These are phyloP conservation scores for Dacryopinax spathularia DNA, from an alignment of 768 basidiomycete species.

Conservation along the genomic window DNA sequence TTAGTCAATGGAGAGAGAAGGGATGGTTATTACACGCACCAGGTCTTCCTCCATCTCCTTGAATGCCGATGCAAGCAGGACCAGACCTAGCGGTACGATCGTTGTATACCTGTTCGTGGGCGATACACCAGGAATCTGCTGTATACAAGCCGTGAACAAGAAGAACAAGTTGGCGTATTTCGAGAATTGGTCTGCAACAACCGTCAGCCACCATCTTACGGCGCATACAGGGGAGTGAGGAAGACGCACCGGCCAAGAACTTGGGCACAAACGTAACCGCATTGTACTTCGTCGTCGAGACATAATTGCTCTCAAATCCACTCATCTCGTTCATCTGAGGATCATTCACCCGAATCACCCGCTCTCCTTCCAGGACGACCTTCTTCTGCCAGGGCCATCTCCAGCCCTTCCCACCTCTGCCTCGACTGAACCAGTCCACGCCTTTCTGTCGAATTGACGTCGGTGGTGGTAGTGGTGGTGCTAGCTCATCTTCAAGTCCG, in stretches of 20 bases:
- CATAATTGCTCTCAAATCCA: constrained; percentile 64
- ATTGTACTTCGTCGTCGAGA: constrained; percentile 94
- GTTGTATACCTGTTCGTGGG: constrained; percentile 93
- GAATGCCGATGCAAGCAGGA: constrained; percentile 83
- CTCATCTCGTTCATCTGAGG: constrained; percentile 39
- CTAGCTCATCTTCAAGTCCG: not conserved
- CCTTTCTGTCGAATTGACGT: not conserved
- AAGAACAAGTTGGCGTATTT: constrained; percentile 99
- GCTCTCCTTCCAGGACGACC: constrained; percentile 49
- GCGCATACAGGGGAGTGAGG: not conserved
- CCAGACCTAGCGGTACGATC: constrained; percentile 75
- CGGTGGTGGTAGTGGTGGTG: not conserved
- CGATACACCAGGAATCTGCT: constrained; percentile 95
- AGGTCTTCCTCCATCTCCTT: constrained; percentile 94
- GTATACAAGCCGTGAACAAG: constrained; percentile 91
- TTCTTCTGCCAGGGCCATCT: constrained; percentile 78
- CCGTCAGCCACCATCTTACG: constrained; percentile 4
- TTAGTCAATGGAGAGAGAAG: not conserved
- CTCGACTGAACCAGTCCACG: not conserved
- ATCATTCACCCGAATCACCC: constrained; percentile 75
- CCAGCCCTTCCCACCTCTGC: constrained; percentile 27
- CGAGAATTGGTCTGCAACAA: constrained; percentile 75
- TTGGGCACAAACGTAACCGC: constrained; percentile 75
- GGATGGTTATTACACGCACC: constrained; percentile 32
- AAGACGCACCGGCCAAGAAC: constrained; percentile 67